Evolutionary conservation across 164 flowering plant genomes (phyloP).

Genomic region (grape (Vitis vinifera)): DNA sequence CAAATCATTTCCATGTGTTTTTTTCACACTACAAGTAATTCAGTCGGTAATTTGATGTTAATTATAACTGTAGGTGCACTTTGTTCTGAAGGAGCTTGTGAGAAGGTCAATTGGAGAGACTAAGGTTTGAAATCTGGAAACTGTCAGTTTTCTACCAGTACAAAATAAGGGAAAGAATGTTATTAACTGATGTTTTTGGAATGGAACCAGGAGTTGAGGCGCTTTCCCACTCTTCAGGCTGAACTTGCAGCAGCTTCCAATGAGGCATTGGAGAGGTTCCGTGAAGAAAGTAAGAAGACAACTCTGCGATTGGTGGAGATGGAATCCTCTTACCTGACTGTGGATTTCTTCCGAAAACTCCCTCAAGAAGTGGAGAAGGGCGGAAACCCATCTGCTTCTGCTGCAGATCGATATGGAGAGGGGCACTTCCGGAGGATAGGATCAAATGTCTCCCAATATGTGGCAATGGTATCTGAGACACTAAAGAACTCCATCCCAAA

Average conservation of each 20-base stretch:
- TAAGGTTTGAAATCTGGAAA: slow-evolving; percentile 21
- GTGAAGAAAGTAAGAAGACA: slow-evolving; percentile 61
- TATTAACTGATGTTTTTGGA: slow-evolving; percentile 1
- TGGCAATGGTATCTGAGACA: slow-evolving; percentile 56
- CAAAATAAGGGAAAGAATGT: neutral
- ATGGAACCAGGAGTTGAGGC: slow-evolving; percentile 56
- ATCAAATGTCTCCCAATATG: slow-evolving; percentile 54
- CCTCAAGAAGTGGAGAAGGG: slow-evolving; percentile 61
- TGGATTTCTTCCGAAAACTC: slow-evolving; percentile 62
- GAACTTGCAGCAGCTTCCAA: slow-evolving; percentile 49
- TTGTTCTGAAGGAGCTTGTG: slow-evolving; percentile 46
- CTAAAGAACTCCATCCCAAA: slow-evolving; percentile 58
- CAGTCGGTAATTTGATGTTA: neutral
- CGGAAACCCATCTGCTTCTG: slow-evolving; percentile 37
- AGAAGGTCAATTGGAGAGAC: slow-evolving; percentile 47
- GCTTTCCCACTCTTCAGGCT: slow-evolving; percentile 67
- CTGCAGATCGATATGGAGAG: slow-evolving; percentile 52
- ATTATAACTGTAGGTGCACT: slow-evolving; percentile 38
- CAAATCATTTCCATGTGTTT: no score
- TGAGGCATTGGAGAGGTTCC: slow-evolving; percentile 65
- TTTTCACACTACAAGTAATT: no score
- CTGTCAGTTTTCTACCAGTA: neutral
- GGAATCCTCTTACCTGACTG: slow-evolving; percentile 72
- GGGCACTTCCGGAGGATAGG: slow-evolving; percentile 65
- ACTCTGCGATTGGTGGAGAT: slow-evolving; percentile 63